Conservation (phyloP, 116 monocot species). For the Papilionanthe hybrid region DNA sequence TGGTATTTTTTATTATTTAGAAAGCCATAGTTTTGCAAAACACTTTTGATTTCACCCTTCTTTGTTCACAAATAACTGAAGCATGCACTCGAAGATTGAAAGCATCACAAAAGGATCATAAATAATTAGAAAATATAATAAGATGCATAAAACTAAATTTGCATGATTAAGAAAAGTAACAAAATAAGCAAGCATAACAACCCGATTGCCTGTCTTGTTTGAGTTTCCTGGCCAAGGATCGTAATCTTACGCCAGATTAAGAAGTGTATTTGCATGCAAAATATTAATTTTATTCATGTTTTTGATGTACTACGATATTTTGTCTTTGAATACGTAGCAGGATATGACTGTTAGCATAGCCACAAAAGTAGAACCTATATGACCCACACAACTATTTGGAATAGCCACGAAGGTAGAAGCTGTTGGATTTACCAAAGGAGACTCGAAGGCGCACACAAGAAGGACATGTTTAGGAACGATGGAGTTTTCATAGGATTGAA, state of each 20-base stretch:
- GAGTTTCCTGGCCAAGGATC: neutral
- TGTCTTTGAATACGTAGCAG: neutral
- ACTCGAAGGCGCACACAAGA: neutral
- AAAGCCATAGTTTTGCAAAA: too few relatives aligned
- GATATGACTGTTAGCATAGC: neutral
- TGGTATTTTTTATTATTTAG: too few relatives aligned
- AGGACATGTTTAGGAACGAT: neutral
- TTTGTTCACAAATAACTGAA: too few relatives aligned
- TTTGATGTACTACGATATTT: neutral
- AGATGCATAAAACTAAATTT: neutral
- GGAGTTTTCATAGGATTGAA: neutral
- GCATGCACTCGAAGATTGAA: too few relatives aligned
- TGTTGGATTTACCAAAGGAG: neutral
- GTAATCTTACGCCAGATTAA: neutral
- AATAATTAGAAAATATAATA: too few relatives aligned
- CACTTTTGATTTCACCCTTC: too few relatives aligned
- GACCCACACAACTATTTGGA: neutral
- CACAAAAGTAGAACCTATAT: neutral
- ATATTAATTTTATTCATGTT: neutral
- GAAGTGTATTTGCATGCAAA: neutral
- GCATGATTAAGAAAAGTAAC: neutral
- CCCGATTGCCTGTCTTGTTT: neutral
- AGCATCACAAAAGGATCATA: too few relatives aligned
- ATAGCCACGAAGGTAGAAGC: neutral
- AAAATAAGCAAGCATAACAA: neutral